phyloP scores from a whole-genome alignment of 495 filamentous ascomycete genomes.

The Usnea hakonensis region DNA sequence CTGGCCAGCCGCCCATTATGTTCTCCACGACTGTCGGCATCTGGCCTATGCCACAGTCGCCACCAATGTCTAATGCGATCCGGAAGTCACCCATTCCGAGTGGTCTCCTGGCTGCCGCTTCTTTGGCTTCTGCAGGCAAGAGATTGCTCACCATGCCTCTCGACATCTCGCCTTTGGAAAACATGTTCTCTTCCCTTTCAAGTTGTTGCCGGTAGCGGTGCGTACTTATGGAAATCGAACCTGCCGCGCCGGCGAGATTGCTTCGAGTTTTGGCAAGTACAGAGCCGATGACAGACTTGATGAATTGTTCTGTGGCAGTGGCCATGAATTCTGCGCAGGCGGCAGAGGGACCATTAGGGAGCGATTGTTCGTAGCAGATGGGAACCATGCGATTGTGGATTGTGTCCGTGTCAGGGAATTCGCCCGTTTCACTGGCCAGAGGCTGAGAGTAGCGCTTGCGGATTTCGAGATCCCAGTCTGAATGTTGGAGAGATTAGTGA shows the following conservation, averaged over 20 bases:
- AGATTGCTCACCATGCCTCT: constrained; percentile 56
- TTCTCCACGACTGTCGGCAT: constrained; percentile 67
- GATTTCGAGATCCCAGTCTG: constrained; percentile 87
- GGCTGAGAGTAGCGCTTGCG: constrained; percentile 85
- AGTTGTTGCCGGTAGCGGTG: constrained; percentile 66
- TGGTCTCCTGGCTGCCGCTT: constrained; percentile 46
- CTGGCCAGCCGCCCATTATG: constrained; percentile 64
- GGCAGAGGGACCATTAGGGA: constrained; percentile 61
- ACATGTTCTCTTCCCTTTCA: constrained; percentile 62
- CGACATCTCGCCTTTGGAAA: constrained; percentile 58
- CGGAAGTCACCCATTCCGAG: constrained; percentile 74
- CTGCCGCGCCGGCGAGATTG: constrained; percentile 73
- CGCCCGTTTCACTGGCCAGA: constrained; percentile 78
- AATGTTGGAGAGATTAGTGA: background rate
- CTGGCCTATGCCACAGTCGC: constrained; percentile 63
- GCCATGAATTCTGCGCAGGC: constrained; percentile 81
- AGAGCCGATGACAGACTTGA: constrained; percentile 77
- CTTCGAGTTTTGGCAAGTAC: constrained; percentile 70
- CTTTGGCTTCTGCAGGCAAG: constrained; percentile 67
- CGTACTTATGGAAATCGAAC: constrained; percentile 44
- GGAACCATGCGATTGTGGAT: constrained; percentile 83
- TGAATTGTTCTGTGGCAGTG: constrained; percentile 80
- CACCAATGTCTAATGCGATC: constrained; percentile 59
- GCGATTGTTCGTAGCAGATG: constrained; percentile 87
- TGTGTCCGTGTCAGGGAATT: constrained; percentile 77